A percentile compares a stretch with the other conserved stretches of the same genome.
These are phyloP conservation scores for Cardiospermum halicacabum DNA, from an alignment of 345 rosid genomes.

Conservation along the genomic window DNA sequence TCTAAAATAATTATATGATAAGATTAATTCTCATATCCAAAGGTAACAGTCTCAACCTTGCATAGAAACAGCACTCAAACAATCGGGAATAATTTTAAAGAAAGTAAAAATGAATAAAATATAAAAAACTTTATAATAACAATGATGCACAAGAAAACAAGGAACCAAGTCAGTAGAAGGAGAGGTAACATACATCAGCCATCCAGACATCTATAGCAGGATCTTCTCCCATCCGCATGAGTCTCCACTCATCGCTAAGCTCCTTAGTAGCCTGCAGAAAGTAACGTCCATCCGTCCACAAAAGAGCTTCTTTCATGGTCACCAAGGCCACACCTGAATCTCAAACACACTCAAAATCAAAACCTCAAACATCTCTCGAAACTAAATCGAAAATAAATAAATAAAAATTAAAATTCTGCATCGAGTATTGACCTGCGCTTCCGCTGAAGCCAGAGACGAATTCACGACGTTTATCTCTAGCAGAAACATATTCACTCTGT, in stretches of 20 bases:
- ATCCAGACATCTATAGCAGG: conserved; percentile 79
- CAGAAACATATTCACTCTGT: conserved; percentile 93
- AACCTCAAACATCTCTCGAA: not conserved
- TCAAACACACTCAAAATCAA: conserved; percentile 3
- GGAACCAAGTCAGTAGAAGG: not conserved
- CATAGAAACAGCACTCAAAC: not conserved
- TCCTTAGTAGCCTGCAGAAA: conserved; percentile 80
- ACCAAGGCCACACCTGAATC: conserved; percentile 76
- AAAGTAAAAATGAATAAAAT: too few species aligned
- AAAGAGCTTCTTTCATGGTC: conserved; percentile 61
- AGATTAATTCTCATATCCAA: too few species aligned
- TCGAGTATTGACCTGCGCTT: conserved; percentile 65
- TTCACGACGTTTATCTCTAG: conserved; percentile 75
- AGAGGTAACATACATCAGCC: conserved; percentile 52
- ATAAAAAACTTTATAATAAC: not conserved
- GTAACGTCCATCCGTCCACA: conserved; percentile 97
- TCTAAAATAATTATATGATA: not conserved
- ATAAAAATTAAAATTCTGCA: too few species aligned
- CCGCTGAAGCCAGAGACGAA: conserved; percentile 93
- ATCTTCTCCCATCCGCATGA: conserved; percentile 95
- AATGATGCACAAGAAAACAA: too few species aligned
- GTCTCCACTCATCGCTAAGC: conserved; percentile 76
- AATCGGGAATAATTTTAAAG: too few species aligned
- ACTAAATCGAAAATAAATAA: not conserved
- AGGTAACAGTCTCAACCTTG: not conserved